Conservation (phyloP, 805 yeast genomes). For the Candida ipomoeae region DNA sequence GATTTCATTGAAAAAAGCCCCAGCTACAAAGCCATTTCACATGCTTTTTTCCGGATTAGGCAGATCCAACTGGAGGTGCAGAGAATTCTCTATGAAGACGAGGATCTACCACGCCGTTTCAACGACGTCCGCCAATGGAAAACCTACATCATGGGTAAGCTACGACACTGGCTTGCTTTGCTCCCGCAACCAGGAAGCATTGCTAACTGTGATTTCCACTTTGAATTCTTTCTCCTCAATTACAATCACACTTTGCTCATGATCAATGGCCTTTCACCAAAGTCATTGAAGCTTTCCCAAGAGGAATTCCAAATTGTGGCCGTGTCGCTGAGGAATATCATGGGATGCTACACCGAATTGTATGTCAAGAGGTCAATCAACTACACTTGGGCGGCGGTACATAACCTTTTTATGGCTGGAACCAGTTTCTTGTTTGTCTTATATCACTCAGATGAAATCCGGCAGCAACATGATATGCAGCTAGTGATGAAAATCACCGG, state of each 20-base stretch:
- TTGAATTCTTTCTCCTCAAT: conserved; percentile 67
- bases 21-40: conserved; percentile 64
- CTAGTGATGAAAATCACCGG: conserved; percentile 47
- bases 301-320: conserved; percentile 55
- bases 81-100: conserved; percentile 63
- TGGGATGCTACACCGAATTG: conserved; percentile 57
- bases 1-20: conserved; percentile 33
- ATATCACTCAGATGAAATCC: conserved; percentile 59
- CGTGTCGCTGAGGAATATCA: conserved; percentile 63
- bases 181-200: conserved; percentile 23
- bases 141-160: conserved; percentile 41
- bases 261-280: conserved; percentile 76
- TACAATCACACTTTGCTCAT: conserved; percentile 71
- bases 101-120: conserved; percentile 66
- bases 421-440: conserved; percentile 76
- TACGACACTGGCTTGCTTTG: conserved; percentile 61
- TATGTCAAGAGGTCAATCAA: conserved; percentile 58
- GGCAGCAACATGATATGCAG: conserved; percentile 42
- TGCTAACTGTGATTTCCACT: conserved; percentile 73
- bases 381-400: conserved; percentile 92
- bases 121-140: conserved; percentile 60
- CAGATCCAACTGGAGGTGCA: conserved; percentile 76
- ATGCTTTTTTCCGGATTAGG: conserved; percentile 65
- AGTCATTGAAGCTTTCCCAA: conserved; percentile 48
- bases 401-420: conserved; percentile 84